These are phyloP conservation scores for Microbotryomycetes sp. DNA, from an alignment of 1,284 basidiomycete genomes.

Conservation along the genomic window DNA sequence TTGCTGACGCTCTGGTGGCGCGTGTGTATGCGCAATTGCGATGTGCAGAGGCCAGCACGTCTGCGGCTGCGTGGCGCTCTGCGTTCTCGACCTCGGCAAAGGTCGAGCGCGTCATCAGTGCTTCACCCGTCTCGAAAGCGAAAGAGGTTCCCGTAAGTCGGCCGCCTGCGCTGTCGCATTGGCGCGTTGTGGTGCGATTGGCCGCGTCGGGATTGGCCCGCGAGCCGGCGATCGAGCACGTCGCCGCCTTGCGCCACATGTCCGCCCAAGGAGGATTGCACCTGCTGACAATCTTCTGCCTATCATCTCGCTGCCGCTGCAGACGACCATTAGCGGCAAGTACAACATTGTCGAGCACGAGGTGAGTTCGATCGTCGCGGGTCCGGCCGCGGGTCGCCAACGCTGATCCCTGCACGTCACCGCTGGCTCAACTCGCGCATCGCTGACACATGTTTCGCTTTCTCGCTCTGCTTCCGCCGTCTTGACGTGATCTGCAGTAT, in stretches of 20 bases:
- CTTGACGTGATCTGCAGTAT: constrained; percentile 51
- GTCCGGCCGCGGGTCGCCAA: constrained; percentile 24
- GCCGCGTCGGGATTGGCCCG: not conserved
- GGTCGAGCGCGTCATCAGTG: constrained; percentile 15
- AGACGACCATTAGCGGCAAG: constrained; percentile 50
- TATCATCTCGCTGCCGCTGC: not conserved
- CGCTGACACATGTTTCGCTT: not conserved
- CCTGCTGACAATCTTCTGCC: too few relatives aligned
- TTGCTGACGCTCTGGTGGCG: too few relatives aligned
- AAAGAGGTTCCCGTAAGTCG: constrained; percentile 31
- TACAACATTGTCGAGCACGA: constrained; percentile 95
- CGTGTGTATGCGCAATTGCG: too few relatives aligned
- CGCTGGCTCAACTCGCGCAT: not conserved
- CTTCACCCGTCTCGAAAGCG: constrained; percentile 23
- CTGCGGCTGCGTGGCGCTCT: not conserved
- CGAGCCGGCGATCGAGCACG: not conserved
- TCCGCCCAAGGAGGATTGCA: not conserved
- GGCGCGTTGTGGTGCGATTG: not conserved
- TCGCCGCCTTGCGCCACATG: not conserved
- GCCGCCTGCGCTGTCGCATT: not conserved
- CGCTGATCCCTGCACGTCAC: not conserved
- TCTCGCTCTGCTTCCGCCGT: not conserved
- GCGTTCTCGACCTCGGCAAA: constrained; percentile 23
- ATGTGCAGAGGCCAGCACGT: not conserved
- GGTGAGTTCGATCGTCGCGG: constrained; percentile 22